Evolutionary conservation across 2,329 filamentous ascomycete genomes (phyloP).

Genomic region (Zasmidium citrigriseum): DNA sequence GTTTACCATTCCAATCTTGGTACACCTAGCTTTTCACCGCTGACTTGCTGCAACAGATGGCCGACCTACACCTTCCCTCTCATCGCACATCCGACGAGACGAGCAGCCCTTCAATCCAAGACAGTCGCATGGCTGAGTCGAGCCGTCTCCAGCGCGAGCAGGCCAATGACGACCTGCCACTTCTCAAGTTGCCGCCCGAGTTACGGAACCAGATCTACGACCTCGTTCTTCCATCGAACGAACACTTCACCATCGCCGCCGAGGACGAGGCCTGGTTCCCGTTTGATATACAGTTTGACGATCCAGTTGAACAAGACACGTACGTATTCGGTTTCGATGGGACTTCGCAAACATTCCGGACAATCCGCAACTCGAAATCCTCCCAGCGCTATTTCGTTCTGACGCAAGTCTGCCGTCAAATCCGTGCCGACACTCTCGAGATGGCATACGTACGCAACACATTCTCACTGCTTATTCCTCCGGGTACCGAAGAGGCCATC

Average conservation of each 20-base stretch:
- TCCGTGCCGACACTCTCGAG: slow-evolving; percentile 10
- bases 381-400: not conserved
- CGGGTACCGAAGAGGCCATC: not conserved
- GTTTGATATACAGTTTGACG: not conserved
- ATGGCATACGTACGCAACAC: slow-evolving; percentile 14
- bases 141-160: not conserved
- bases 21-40: no score
- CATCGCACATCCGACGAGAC: no score
- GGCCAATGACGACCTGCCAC: not conserved
- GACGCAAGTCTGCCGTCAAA: slow-evolving; percentile 7
- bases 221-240: not conserved
- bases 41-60: not conserved
- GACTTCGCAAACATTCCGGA: not conserved
- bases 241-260: not conserved
- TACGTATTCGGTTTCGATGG: not conserved
- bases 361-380: not conserved
- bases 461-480: not conserved
- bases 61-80: not conserved
- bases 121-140: no score
- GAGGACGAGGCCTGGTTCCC: no score
- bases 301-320: not conserved
- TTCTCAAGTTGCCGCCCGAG: slow-evolving; percentile 1
- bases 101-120: no score
- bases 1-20: no score
- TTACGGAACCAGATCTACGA: not conserved